These are phyloP conservation scores for Cucurbita maxima DNA, from an alignment of 306 rosid genomes.

Conservation along the genomic window DNA sequence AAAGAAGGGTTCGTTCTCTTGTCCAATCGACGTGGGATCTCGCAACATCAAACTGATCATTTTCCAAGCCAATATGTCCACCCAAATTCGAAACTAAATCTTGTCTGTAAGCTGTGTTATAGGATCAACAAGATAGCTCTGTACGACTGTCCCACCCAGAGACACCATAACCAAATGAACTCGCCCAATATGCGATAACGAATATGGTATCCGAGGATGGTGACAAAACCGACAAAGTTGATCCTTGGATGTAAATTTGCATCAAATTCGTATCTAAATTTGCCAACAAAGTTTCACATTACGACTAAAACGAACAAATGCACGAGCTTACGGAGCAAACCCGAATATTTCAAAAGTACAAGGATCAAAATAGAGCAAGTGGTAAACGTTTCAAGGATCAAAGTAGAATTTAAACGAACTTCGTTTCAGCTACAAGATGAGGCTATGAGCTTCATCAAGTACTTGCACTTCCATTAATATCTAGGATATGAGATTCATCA, in stretches of 20 bases:
- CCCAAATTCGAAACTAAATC: neutral
- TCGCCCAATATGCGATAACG: neutral
- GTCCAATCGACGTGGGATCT: too few species aligned
- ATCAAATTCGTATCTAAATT: neutral
- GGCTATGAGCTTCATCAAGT: neutral
- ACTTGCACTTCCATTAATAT: too few species aligned
- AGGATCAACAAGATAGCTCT: neutral
- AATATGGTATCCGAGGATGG: neutral
- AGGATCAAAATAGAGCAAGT: too few species aligned
- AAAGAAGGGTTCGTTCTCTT: too few species aligned
- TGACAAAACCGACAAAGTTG: neutral
- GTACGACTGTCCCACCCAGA: neutral
- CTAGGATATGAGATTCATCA: too few species aligned
- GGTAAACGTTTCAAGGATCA: too few species aligned
- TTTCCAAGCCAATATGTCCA: too few species aligned
- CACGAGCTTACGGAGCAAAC: neutral
- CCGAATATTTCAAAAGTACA: too few species aligned
- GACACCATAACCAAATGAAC: neutral
- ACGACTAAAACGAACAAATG: neutral
- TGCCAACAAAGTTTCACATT: neutral
- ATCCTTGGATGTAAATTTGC: neutral
- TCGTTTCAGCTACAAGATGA: too few species aligned
- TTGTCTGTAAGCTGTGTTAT: neutral
- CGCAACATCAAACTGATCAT: too few species aligned
- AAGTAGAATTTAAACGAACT: too few species aligned